Evolutionary conservation across 2,329 filamentous ascomycete genomes (phyloP).

Genomic region (Aspergillus pseudoviridinutans): DNA sequence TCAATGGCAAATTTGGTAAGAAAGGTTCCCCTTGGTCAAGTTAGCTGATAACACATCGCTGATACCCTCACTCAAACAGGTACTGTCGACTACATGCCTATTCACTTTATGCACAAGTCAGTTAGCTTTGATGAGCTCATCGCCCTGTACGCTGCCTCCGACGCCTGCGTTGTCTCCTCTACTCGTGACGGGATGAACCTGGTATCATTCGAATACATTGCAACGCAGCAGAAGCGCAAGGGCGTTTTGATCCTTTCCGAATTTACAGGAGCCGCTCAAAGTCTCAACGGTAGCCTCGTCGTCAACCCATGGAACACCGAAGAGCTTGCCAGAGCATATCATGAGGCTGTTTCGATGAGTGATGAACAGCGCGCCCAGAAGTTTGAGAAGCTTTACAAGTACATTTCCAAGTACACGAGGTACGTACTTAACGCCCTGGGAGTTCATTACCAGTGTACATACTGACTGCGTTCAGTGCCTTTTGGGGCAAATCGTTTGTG

Average conservation of each 20-base stretch:
- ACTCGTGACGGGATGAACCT: slow-evolving; percentile 99
- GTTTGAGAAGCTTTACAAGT: slow-evolving; percentile 87
- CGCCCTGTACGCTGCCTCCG: slow-evolving; percentile 85
- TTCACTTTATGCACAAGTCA: slow-evolving; percentile 96
- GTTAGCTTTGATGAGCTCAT: slow-evolving; percentile 93
- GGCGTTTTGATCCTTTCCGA: slow-evolving; percentile 94
- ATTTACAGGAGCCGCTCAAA: slow-evolving; percentile 93
- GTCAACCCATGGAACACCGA: slow-evolving; percentile 99
- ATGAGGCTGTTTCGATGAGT: slow-evolving; percentile 95
- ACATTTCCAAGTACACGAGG: slow-evolving; percentile 96
- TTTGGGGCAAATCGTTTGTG: neutral
- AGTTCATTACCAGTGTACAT: neutral
- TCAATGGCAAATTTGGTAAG: slow-evolving; percentile 67
- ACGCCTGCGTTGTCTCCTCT: slow-evolving; percentile 87
- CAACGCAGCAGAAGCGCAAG: slow-evolving; percentile 82
- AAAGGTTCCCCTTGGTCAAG: neutral
- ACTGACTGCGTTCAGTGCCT: slow-evolving; percentile 56
- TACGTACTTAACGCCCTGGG: slow-evolving; percentile 26
- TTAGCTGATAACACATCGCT: slow-evolving; percentile 4
- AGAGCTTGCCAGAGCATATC: slow-evolving; percentile 85
- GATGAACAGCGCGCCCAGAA: slow-evolving; percentile 82
- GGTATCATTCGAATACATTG: slow-evolving; percentile 97
- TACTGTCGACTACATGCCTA: slow-evolving; percentile 97
- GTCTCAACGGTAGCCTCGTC: slow-evolving; percentile 85
- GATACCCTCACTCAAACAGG: slow-evolving; percentile 41